Evolutionary conservation across 345 rosid genomes (phyloP).

Genomic region (Citrus medica): DNA sequence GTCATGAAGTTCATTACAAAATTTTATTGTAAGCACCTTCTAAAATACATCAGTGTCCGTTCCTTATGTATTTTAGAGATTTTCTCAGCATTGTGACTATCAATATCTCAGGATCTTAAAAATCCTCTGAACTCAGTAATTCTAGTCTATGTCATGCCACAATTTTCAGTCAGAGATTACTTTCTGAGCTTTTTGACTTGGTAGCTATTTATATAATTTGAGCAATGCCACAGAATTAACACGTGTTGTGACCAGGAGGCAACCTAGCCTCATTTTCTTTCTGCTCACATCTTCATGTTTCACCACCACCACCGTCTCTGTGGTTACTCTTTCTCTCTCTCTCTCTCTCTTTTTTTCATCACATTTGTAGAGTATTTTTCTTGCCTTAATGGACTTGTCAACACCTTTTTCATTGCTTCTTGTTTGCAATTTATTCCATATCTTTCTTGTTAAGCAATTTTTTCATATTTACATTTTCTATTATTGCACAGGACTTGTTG

Average conservation of each 20-base stretch:
- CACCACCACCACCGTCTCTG: too few species aligned
- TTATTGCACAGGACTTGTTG: conserved; percentile 56
- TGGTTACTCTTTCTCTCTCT: too few species aligned
- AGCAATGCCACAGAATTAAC: neutral
- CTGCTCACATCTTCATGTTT: neutral
- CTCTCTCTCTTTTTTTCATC: neutral
- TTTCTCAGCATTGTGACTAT: neutral
- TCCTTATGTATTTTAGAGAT: neutral
- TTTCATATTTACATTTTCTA: neutral
- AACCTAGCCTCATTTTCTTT: neutral
- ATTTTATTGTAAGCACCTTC: neutral
- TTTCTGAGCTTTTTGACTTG: neutral
- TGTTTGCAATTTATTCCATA: neutral
- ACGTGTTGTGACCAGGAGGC: neutral
- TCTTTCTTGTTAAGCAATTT: neutral
- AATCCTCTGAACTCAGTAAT: neutral
- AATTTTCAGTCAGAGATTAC: neutral
- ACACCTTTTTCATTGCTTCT: neutral
- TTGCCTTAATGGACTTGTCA: neutral
- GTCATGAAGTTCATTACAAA: too few species aligned
- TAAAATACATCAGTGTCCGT: neutral
- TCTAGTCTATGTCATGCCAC: neutral
- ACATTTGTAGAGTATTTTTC: neutral
- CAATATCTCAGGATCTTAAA: neutral
- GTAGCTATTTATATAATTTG: neutral